phyloP scores from a whole-genome alignment of 2,329 filamentous ascomycete species.

The Mollisiaceae sp. region DNA sequence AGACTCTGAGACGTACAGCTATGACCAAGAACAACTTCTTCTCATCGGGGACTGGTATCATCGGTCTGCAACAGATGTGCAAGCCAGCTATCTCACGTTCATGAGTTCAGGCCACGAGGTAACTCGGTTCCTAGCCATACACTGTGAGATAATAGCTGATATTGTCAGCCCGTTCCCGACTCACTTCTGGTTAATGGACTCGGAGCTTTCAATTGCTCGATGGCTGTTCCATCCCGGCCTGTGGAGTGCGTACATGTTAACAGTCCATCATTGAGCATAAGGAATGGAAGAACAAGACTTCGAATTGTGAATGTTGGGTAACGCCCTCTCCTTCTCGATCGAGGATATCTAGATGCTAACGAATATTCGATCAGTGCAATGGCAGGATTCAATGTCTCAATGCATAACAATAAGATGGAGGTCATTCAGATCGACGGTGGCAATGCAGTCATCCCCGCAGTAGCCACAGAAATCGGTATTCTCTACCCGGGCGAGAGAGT shows the following conservation, averaged over 20 bases:
- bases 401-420: conserved; percentile 41
- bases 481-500: not conserved
- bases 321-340: not conserved
- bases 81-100: conserved; percentile 49
- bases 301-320: not conserved
- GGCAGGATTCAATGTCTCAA: conserved; percentile 46
- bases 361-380: conserved; percentile 42
- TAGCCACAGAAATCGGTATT: not conserved
- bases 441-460: conserved; percentile 44
- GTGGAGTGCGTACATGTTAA: conserved; percentile 47
- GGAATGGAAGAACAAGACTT: not conserved
- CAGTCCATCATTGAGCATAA: not conserved
- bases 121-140: not conserved
- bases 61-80: conserved; percentile 46
- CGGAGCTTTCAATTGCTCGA: conserved; percentile 52
- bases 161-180: conserved; percentile 46
- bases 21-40: conserved; percentile 49
- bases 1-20: conserved; percentile 33
- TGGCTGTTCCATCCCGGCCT: conserved; percentile 50
- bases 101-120: conserved; percentile 51
- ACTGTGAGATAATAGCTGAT: not conserved
- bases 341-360: not conserved
- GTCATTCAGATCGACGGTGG: conserved; percentile 50
- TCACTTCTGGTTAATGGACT: conserved; percentile 53
- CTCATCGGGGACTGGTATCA: conserved; percentile 56